Percentiles rank a stretch among this genome's conserved stretches.
These are phyloP conservation scores for Forsythia suspensa DNA, from an alignment of 257 asterid species.

Conservation along the genomic window DNA sequence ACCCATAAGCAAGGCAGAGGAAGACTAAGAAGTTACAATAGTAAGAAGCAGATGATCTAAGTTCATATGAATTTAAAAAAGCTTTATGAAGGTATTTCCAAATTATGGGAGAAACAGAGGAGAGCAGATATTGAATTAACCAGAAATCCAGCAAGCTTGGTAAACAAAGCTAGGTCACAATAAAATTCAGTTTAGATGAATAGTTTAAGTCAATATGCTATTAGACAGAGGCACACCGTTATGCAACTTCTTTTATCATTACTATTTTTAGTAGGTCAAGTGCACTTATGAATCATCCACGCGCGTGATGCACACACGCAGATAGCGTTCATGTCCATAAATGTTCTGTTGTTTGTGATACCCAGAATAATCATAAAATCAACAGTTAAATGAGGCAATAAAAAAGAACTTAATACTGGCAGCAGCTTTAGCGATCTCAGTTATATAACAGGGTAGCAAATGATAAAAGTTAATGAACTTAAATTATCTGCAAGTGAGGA, in stretches of 20 bases:
- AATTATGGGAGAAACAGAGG: neutral
- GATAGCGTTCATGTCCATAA: neutral
- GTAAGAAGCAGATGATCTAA: neutral
- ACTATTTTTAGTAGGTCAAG: neutral
- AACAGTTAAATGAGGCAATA: neutral
- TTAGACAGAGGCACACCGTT: neutral
- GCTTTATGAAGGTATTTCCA: neutral
- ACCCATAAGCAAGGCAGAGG: neutral
- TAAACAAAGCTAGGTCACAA: neutral
- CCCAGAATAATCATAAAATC: neutral
- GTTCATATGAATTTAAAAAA: neutral
- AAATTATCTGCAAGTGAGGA: neutral
- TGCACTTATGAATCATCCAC: neutral
- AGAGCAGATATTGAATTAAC: neutral
- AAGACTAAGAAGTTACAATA: neutral
- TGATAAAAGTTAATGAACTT: neutral
- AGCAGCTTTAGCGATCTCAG: neutral
- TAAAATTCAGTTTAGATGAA: neutral
- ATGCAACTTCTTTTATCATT: neutral
- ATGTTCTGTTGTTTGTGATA: neutral
- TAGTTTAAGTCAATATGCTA: neutral
- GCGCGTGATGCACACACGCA: neutral
- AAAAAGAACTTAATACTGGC: neutral
- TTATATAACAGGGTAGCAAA: neutral
- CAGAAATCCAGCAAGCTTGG: neutral